These are phyloP conservation scores for Penicillium psychrosexuale DNA, from an alignment of 2,329 filamentous ascomycete species.

Conservation along the genomic window DNA sequence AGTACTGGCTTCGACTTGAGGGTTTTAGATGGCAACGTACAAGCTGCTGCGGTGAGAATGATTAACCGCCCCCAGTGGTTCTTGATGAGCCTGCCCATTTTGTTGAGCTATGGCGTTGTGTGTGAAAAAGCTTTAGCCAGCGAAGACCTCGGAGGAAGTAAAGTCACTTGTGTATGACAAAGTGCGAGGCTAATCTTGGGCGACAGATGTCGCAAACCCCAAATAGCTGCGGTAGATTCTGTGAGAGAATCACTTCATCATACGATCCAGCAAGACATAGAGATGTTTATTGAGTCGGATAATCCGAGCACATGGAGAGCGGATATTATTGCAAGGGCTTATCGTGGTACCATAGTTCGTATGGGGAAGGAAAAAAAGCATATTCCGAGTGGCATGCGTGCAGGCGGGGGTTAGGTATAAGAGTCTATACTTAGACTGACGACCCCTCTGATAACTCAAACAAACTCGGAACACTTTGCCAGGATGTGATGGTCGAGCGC, in stretches of 20 bases:
- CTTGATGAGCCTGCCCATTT: slow-evolving; percentile 97
- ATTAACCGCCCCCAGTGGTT: slow-evolving; percentile 98
- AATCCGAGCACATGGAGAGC: not conserved
- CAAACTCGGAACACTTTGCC: not conserved
- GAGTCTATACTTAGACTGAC: slow-evolving; percentile 20
- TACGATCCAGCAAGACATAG: not conserved
- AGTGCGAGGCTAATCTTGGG: not conserved
- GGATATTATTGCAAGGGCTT: not conserved
- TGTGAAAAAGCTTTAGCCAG: slow-evolving; percentile 25
- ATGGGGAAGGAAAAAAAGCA: slow-evolving; percentile 7
- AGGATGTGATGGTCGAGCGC: slow-evolving; percentile 16
- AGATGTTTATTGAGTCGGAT: not conserved
- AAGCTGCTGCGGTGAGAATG: slow-evolving; percentile 75
- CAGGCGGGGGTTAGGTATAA: slow-evolving; percentile 12
- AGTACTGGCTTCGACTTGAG: slow-evolving; percentile 1
- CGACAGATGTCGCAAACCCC: not conserved
- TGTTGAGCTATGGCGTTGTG: slow-evolving; percentile 4
- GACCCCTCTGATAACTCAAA: slow-evolving; percentile 6
- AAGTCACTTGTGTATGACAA: slow-evolving; percentile 3
- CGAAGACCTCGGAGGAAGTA: slow-evolving; percentile 20
- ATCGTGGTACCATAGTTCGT: slow-evolving; percentile 11
- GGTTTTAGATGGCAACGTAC: slow-evolving; percentile 49
- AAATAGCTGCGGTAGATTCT: not conserved
- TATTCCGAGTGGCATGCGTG: slow-evolving; percentile 5
- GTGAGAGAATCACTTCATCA: slow-evolving; percentile 4